These are phyloP conservation scores for Nakazawaea ambrosiae DNA, from an alignment of 805 yeast species.

Conservation along the genomic window DNA sequence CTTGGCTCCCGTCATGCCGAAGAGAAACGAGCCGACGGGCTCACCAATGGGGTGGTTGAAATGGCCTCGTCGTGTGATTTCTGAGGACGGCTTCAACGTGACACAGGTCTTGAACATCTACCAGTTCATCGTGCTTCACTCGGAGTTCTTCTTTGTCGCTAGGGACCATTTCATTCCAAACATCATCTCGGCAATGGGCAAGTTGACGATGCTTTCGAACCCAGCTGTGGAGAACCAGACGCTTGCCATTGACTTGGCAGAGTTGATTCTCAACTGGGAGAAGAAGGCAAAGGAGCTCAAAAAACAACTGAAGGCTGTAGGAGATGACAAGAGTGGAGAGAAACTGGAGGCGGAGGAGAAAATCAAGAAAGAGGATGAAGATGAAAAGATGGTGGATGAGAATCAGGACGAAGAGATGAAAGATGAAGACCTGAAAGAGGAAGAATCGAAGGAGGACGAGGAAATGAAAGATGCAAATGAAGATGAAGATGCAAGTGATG, in stretches of 20 bases:
- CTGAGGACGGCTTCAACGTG: slow-evolving; percentile 85
- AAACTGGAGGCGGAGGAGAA: slow-evolving; percentile 3
- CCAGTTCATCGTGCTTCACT: slow-evolving; percentile 81
- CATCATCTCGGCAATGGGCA: slow-evolving; percentile 88
- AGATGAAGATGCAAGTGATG: slow-evolving; percentile 1
- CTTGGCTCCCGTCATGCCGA: slow-evolving; percentile 80
- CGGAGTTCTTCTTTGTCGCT: slow-evolving; percentile 76
- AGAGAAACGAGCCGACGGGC: slow-evolving; percentile 50
- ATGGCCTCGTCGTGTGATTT: slow-evolving; percentile 88
- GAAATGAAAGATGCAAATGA: slow-evolving; percentile 2
- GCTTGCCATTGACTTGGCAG: slow-evolving; percentile 85
- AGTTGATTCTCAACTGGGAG: slow-evolving; percentile 83
- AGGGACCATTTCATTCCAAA: slow-evolving; percentile 86
- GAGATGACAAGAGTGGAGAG: slow-evolving; percentile 1
- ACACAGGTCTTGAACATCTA: slow-evolving; percentile 82
- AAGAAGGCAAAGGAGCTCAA: slow-evolving; percentile 33
- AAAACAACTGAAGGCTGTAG: slow-evolving; percentile 4
- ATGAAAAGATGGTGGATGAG: slow-evolving; percentile 11
- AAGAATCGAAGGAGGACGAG: slow-evolving; percentile 10
- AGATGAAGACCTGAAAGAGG: slow-evolving; percentile 7
- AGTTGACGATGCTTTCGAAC: slow-evolving; percentile 69
- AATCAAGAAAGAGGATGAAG: slow-evolving; percentile 5
- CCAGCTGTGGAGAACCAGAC: slow-evolving; percentile 77
- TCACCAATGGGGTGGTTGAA: slow-evolving; percentile 71
- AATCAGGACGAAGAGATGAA: slow-evolving; percentile 5